Evolutionary conservation across 495 filamentous ascomycete genomes (phyloP), one percentile per base, ranked within the genome.

Genomic region (Penicillium egyptiacum): DNA sequence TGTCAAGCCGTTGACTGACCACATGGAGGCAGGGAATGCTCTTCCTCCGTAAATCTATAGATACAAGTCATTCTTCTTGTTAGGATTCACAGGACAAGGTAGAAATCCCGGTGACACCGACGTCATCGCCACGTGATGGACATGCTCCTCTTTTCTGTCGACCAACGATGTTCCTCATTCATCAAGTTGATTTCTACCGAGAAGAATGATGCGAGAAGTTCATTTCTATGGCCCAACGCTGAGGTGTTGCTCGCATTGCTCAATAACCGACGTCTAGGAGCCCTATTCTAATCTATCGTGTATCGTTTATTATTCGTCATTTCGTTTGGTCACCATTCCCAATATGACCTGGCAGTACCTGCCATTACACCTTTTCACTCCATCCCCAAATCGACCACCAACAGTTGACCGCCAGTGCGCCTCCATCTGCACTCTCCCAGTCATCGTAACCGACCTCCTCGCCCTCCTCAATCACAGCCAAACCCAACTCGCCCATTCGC

Each of bases 391-490:
- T 66, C 9, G 79, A 79, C 86, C 86, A 90, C 86, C 84, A 87
- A 66, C 85, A 87, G 31, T 69, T 75, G 23, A 89, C 84, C 35
- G 78, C 79, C 12, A 77, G 65, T 41, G 73, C 78, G 28, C 71
- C 76, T 17, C 73, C 79, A 44, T 75, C 72, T 1, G 67, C 69
- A 37, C 69, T 66, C 37, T 81, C 84, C 88, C 88, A 91, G 62
- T 91, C 88, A 64, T 91, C 88, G 56, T 79, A 79, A 3, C 88
- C 88, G 2, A 70, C 69, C 67, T 91, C 88, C 42, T 82, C 73
- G 0, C 86, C 88, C 61, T 88, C 77, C 14, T 79, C 75, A 16
- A 84, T 39, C 0, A 86, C 57, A 14, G 62, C 64, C 50, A 91
- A 70, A 4, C 86, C 85, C 45, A 74, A 57, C 1, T 64, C 64